Base-by-base conservation (phyloP, 164 flowering plant genomes). In the Vitis amurensis region DNA sequence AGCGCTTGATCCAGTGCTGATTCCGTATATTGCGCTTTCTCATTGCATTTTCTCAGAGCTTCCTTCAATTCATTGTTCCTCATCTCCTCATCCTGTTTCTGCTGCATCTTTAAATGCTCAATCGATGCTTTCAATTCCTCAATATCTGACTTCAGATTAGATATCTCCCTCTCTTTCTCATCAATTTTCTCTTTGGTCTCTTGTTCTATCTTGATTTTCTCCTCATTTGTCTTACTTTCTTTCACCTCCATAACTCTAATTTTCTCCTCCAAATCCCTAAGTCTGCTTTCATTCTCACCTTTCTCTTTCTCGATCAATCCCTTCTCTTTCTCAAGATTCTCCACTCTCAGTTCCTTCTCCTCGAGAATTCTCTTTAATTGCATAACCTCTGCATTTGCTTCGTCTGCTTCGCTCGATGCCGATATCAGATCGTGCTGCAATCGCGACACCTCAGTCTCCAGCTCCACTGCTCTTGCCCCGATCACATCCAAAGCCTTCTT, bases 371-470 rank as follows among this genome's bases (percentile, higher is more conserved):
- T 50, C 78, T 78, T 87, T 75, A 87, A 47, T 61, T 73, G 66
- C 15, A 9, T 23, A 6, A 84, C 14, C 70, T 91, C 93, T 1
- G 17, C 56, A 15, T 31, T 71, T 5, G 79, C 64, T 9, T 91
- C 91, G 5, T 77, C 82, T 8, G 66, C 73, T 0, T 76, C 92
- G 9, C 62, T 68, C 87, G 76, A 72, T 7, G 88, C 64, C 5
- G 80, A 64, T 11, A 79, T 71, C 67, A 91, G 74, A 70, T 93
- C 98, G 27, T 87, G 90, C 61, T 91, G 93, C 71, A 88, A 65
- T 70, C 89, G 76, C 27, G 87, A 71, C 7, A 87, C 86, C 77
- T 89, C 89, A 0, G 78, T 80, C 78, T 92, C 98, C 1, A 92
- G 83, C 37, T 85, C 86, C 1, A 52, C 66, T 7, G 91, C 91